Evolutionary conservation across 1,284 basidiomycete species (phyloP), one percentile per base, ranked within the genome.

Genomic region (Takashimella tepidaria): DNA sequence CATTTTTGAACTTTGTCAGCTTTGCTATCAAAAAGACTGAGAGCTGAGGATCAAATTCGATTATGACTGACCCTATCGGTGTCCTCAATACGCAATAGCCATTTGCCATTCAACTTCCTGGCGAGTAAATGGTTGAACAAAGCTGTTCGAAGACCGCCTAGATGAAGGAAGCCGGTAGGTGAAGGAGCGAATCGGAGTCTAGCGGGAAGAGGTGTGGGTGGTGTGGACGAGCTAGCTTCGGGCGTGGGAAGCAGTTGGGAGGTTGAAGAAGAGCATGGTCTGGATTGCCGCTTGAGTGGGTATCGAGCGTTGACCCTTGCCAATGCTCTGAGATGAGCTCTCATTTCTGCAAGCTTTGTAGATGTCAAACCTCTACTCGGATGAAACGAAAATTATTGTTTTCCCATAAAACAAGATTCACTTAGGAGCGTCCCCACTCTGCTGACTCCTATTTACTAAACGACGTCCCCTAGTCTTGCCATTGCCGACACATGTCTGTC

Each of bases 111-210:
- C 24, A 83, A 79, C 67, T 88, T 90, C 62, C 82, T 82, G 1
- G 92, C 89, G 54, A 88, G 85, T 0, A 98, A 77, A 67, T 97
- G 83, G 70, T 98, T 98, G 77, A 93, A 93, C 3, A 98, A 79
- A 0, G 93, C 96, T 47, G 93, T 98, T 19, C 96, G 79, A n/a
- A 99, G 82, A 0, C 96, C 95, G 1, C 95, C 95, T 1, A 99
- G 84, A 75, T 98, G 95, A 1, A 98, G 79, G 45, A 86, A 82
- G 2, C 96, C 95, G 0, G 96, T 99, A 0, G 96, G 96, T 0
- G 95, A 98, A 0, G 96, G 95, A 0, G 95, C 95, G 73, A 99
- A 98, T 5, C 95, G 86, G 6, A 98, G 66, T 48, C 79, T 68
- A 6, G 72, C 63, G 20, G 54, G 44, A n/a, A n/a, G n/a, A n/a